Evolutionary conservation across 164 flowering plant species (phyloP), one percentile per base, ranked within the genome.

Genomic region (Magnolia changhungtana): DNA sequence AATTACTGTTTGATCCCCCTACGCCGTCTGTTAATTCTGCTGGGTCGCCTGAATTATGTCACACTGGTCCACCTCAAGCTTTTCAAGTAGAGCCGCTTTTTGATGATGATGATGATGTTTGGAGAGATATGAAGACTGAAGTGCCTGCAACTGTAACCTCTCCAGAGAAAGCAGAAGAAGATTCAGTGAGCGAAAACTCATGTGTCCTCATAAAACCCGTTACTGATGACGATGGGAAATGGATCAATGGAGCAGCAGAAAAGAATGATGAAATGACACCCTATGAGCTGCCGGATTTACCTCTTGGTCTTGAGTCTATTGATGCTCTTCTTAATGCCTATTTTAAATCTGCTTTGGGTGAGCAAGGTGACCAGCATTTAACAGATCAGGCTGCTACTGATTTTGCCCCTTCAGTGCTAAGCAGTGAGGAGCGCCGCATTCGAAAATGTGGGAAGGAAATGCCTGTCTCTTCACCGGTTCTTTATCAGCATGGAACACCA

Each of bases 1-100:
- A 78, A 13, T 86, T 70, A 72, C 73, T 86, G 76, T 83, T 80
- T 52, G 86, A 86, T 76, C 77, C 81, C 52, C 58, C 76, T 67
- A 27, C 74, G 19, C 69, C 9, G 23, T 70, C 24, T 77, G 76
- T 50, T 13, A 67, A 65, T 49, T 70, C 82, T 50, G 68, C 21
- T 1, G 21, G 65, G 68, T 75, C 81, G 63, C 63, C 74, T 7
- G 71, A 63, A 66, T 50, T 52, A 70, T 52, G 71, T 45, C 18
- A 3, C 45, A 37, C 45, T 37, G 45, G 45, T 37, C 45, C 20
- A 20, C 79, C 80, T 27, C 78, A 85, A 71, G 23, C 73, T 67
- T 70, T 20, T 63, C 51, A 27, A 59, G 76, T 59, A 81, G 63
- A 16, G 66, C 80, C 8, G 16, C 66, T 7, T 69, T 72, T 61